These are phyloP conservation scores for Przewalskia tangutica DNA, from an alignment of 257 asterid species.

Conservation along the genomic window DNA sequence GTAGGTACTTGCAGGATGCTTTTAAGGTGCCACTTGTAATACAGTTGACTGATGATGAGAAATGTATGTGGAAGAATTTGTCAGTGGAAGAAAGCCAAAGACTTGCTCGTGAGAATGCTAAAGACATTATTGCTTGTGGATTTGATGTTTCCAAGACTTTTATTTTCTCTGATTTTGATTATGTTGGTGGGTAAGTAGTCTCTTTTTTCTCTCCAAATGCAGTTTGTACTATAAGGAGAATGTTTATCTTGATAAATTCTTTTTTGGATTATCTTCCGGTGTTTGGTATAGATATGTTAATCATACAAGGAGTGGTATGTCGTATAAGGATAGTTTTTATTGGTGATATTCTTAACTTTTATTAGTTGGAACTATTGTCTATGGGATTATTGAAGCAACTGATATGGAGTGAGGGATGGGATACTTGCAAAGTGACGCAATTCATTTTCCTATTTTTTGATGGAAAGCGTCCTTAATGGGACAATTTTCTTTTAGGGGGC, in stretches of 20 bases:
- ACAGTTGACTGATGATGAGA: slow-evolving; percentile 95
- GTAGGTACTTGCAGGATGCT: slow-evolving; percentile 87
- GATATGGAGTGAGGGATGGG: neutral
- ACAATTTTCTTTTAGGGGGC: neutral
- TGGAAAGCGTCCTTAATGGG: neutral
- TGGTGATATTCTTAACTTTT: neutral
- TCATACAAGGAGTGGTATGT: neutral
- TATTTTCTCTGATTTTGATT: slow-evolving; percentile 83
- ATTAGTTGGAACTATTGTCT: neutral
- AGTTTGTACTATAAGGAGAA: neutral
- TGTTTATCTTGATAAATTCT: neutral
- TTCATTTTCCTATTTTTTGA: too few species aligned
- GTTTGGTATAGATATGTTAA: neutral
- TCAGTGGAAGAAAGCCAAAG: slow-evolving; percentile 87
- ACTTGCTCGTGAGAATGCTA: slow-evolving; percentile 95
- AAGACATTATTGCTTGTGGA: slow-evolving; percentile 98
- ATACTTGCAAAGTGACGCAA: too few species aligned
- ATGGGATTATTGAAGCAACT: neutral
- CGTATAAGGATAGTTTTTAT: neutral
- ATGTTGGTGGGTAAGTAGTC: slow-evolving; percentile 79
- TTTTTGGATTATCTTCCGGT: neutral
- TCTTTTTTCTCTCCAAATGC: neutral
- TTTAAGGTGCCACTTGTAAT: slow-evolving; percentile 94
- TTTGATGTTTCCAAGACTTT: slow-evolving; percentile 85
- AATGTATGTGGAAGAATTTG: slow-evolving; percentile 93